Conservation (phyloP, 139 green algal species). For the Trebouxia sp. region DNA sequence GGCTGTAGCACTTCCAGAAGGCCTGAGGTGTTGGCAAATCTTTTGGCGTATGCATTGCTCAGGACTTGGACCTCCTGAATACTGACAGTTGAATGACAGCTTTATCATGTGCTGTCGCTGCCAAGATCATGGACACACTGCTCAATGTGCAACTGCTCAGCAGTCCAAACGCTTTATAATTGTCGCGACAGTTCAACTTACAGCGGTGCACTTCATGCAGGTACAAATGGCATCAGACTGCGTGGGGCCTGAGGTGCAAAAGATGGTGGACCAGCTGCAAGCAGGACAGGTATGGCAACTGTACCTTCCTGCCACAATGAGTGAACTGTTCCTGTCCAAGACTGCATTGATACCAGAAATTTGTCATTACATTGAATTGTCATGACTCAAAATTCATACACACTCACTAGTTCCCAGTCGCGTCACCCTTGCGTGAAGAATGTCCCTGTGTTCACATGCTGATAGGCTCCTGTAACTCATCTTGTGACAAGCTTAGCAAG, state of each 20-base stretch:
- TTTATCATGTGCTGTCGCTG: neutral
- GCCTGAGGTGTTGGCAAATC: neutral
- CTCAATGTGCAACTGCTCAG: no score
- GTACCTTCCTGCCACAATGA: neutral
- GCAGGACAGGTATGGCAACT: constrained; percentile 75
- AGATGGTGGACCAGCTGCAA: constrained; percentile 64
- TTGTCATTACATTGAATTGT: no score
- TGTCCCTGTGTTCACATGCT: no score
- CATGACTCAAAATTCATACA: no score
- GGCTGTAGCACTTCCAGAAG: neutral
- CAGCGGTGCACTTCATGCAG: neutral
- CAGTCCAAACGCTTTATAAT: no score
- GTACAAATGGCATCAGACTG: constrained; percentile 84
- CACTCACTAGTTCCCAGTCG: no score
- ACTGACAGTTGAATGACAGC: neutral
- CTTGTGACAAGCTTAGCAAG: no score
- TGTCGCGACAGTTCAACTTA: no score
- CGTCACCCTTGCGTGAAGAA: no score
- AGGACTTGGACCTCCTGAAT: neutral
- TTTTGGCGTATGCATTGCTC: neutral
- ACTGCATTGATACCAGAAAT: no score
- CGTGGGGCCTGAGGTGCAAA: constrained; percentile 87
- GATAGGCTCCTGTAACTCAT: neutral
- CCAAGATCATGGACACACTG: no score
- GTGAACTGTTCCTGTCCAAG: no score